phyloP scores from a whole-genome alignment of 192 early-diverging fungal species.

The Linnemannia schmuckeri region DNA sequence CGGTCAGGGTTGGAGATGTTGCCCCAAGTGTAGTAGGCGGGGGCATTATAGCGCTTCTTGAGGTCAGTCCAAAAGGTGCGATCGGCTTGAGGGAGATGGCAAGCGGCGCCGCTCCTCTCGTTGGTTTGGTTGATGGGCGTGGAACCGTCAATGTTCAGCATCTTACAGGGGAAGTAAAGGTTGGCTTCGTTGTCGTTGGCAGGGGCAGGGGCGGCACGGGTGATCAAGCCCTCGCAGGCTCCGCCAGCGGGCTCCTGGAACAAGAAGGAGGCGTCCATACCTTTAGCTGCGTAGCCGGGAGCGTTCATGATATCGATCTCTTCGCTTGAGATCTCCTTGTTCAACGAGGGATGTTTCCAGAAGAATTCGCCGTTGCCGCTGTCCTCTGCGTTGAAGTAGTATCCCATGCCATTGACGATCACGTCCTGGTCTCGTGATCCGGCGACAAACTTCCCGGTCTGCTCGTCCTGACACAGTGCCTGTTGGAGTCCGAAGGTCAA shows the following conservation, averaged over 20 bases:
- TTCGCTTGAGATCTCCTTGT: conserved; percentile 40
- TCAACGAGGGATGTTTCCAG: conserved; percentile 57
- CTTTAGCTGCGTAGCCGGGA: conserved; percentile 66
- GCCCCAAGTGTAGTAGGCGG: conserved; percentile 71
- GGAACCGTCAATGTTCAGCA: conserved; percentile 63
- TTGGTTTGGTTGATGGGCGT: conserved; percentile 55
- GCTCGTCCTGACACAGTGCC: conserved; percentile 60
- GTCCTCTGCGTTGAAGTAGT: conserved; percentile 63
- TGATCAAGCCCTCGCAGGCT: conserved; percentile 67
- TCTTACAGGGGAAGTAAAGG: conserved; percentile 73
- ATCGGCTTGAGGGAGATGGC: conserved; percentile 66
- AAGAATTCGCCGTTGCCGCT: conserved; percentile 57
- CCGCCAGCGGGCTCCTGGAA: conserved; percentile 75
- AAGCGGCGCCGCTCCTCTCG: conserved; percentile 65
- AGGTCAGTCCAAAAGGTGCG: conserved; percentile 60
- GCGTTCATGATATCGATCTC: conserved; percentile 65
- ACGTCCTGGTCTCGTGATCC: conserved; percentile 64
- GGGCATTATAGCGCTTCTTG: conserved; percentile 61
- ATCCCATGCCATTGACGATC: conserved; percentile 74
- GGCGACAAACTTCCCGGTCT: conserved; percentile 56
- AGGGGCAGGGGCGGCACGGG: conserved; percentile 26
- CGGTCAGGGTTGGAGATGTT: conserved; percentile 61
- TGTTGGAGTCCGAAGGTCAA: conserved; percentile 81
- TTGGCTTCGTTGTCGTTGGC: conserved; percentile 39
- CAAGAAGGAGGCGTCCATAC: conserved; percentile 80